Evolutionary conservation across 495 filamentous ascomycete species (phyloP).

Genomic region (Amorphotheca resinae): DNA sequence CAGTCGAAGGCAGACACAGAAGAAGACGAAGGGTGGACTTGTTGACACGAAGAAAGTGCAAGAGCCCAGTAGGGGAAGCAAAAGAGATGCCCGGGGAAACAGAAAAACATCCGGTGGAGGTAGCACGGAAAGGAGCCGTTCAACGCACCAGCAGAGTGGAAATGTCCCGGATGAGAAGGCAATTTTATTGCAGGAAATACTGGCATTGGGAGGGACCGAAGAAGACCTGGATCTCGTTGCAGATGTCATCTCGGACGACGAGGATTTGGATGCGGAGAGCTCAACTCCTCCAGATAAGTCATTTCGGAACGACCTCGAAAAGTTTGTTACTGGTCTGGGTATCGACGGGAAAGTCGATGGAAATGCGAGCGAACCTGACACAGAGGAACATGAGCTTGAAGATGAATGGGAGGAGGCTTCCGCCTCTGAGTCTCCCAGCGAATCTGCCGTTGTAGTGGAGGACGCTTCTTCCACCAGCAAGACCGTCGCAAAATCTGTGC

Average conservation of each 20-base stretch:
- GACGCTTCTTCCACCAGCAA: constrained; percentile 19
- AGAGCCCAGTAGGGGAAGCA: constrained; percentile 26
- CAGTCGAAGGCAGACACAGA: constrained; percentile 10
- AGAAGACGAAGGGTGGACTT: not conserved
- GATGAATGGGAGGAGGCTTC: constrained; percentile 20
- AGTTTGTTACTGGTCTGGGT: constrained; percentile 19
- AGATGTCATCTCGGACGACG: constrained; percentile 23
- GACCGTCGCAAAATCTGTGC: constrained; percentile 7
- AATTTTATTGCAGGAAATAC: constrained; percentile 54
- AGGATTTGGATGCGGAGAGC: constrained; percentile 14
- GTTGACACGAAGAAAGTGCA: constrained; percentile 12
- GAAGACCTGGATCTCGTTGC: constrained; percentile 58
- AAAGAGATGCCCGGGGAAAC: constrained; percentile 39
- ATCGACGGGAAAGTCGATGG: constrained; percentile 8
- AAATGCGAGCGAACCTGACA: constrained; percentile 15
- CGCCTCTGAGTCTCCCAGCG: constrained; percentile 8
- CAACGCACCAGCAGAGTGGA: constrained; percentile 27
- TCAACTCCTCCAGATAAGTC: constrained; percentile 7
- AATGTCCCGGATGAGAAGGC: constrained; percentile 14
- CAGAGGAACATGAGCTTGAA: constrained; percentile 15
- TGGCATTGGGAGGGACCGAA: constrained; percentile 64
- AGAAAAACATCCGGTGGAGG: constrained; percentile 25
- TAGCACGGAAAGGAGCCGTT: constrained; percentile 16
- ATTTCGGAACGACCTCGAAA: constrained; percentile 16
- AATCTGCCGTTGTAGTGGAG: constrained; percentile 20